Percentiles rank a stretch among this genome's conserved stretches.
phyloP scores from a whole-genome alignment of 768 basidiomycete species.

The Podaxis sp. region DNA sequence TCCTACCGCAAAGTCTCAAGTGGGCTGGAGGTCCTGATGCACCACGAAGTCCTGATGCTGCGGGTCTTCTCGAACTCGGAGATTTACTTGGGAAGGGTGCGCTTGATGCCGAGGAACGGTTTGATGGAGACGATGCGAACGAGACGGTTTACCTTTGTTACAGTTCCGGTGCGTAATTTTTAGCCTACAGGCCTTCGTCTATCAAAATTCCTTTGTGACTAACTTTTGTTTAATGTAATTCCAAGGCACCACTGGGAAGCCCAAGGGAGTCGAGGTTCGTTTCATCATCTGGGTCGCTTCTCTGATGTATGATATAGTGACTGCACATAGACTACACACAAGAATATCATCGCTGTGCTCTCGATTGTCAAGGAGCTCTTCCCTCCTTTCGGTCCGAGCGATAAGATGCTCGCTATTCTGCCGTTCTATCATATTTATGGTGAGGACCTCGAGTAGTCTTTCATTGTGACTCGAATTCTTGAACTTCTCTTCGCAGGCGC shows the following conservation, averaged over 20 bases:
- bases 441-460: slow-evolving; percentile 13
- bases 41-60: slow-evolving; percentile 24
- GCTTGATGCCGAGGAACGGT: slow-evolving; percentile 52
- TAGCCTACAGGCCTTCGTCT: background rate
- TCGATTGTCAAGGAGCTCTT: slow-evolving; percentile 49
- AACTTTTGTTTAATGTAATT: background rate
- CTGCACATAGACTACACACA: slow-evolving; percentile 54
- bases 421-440: slow-evolving; percentile 56
- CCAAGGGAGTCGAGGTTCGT: slow-evolving; percentile 63
- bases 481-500: slow-evolving; percentile 38
- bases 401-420: slow-evolving; percentile 61
- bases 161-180: slow-evolving; percentile 31
- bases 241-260: slow-evolving; percentile 74
- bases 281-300: background rate
- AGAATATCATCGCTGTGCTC: slow-evolving; percentile 63
- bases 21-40: slow-evolving; percentile 44
- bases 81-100: slow-evolving; percentile 52
- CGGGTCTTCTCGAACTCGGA: slow-evolving; percentile 39
- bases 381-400: slow-evolving; percentile 39
- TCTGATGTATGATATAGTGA: background rate
- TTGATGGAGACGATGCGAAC: slow-evolving; percentile 49
- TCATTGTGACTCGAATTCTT: background rate
- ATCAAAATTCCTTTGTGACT: background rate
- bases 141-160: slow-evolving; percentile 72
- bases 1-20: slow-evolving; percentile 47